Conservation (phyloP, 1,139 yeast species). For the Blastobotrys indianensis region DNA sequence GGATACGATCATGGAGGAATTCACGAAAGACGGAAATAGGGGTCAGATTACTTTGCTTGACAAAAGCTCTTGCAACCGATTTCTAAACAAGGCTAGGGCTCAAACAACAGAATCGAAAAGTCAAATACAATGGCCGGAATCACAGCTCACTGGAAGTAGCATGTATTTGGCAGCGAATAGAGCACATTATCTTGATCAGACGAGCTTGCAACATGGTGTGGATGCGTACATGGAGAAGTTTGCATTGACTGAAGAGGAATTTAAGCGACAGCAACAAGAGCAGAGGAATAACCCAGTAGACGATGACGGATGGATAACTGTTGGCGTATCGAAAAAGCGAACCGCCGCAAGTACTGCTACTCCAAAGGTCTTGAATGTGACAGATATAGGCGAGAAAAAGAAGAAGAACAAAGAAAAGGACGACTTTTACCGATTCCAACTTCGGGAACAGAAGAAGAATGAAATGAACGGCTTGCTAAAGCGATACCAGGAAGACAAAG, state of each 20-base stretch:
- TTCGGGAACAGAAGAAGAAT: conserved; percentile 85
- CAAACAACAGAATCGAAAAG: conserved; percentile 9
- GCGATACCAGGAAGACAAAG: conserved; percentile 88
- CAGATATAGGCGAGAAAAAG: conserved; percentile 45
- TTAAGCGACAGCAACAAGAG: conserved; percentile 50
- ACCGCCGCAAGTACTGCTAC: conserved; percentile 47
- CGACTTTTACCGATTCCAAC: conserved; percentile 94
- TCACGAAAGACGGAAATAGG: conserved; percentile 31
- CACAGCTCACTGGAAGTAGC: conserved; percentile 25
- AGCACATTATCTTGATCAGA: conserved; percentile 41
- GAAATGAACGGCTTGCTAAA: conserved; percentile 82
- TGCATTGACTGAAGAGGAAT: conserved; percentile 63
- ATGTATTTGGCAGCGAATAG: conserved; percentile 27
- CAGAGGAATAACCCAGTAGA: conserved; percentile 49
- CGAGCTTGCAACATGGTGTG: conserved; percentile 45
- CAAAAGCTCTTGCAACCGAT: conserved; percentile 62
- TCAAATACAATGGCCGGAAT: conserved; percentile 33
- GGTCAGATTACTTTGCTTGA: conserved; percentile 74
- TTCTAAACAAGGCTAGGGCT: conserved; percentile 50
- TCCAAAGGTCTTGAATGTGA: conserved; percentile 32
- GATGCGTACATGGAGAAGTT: conserved; percentile 60
- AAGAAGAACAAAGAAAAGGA: conserved; percentile 74
- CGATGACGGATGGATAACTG: conserved; percentile 90
- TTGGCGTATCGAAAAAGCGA: conserved; percentile 70
- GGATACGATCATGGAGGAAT: conserved; percentile 54